Conservation (phyloP, 768 basidiomycete genomes). For the Leccinum fibrillosum region DNA sequence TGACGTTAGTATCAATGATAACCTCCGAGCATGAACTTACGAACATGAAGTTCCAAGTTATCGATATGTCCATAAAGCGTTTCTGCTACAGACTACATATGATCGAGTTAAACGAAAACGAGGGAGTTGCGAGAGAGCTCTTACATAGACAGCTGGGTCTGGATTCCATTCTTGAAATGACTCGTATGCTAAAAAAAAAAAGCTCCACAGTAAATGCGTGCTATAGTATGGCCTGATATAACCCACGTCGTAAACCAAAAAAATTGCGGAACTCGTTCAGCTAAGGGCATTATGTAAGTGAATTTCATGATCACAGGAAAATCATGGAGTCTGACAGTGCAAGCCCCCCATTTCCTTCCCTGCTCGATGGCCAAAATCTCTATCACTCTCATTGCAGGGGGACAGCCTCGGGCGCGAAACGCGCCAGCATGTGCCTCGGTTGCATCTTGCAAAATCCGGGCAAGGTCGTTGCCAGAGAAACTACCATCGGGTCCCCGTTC, state of each 20-base stretch:
- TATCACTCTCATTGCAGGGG: constrained; percentile 59
- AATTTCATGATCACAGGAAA: neutral
- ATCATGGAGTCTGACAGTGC: constrained; percentile 47
- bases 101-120: neutral
- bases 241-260: constrained; percentile 64
- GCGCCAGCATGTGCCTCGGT: constrained; percentile 58
- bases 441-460: constrained; percentile 57
- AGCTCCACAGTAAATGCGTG: constrained; percentile 2
- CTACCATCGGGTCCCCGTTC: constrained; percentile 47
- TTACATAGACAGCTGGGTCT: constrained; percentile 51
- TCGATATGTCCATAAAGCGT: constrained; percentile 69
- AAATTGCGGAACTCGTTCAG: constrained; percentile 73
- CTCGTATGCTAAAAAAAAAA: constrained; percentile 44
- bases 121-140: constrained; percentile 12
- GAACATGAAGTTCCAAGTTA: constrained; percentile 74
- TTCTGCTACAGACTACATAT: constrained; percentile 53
- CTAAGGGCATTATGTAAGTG: constrained; percentile 24
- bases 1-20: neutral
- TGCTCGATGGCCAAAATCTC: constrained; percentile 71
- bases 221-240: neutral
- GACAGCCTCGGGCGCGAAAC: constrained; percentile 65
- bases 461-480: constrained; percentile 64
- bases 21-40: constrained; percentile 12
- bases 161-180: constrained; percentile 75
- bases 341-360: constrained; percentile 65